Evolutionary conservation across 2,329 filamentous ascomycete species (phyloP).

Genomic region (Colletotrichum sp.): DNA sequence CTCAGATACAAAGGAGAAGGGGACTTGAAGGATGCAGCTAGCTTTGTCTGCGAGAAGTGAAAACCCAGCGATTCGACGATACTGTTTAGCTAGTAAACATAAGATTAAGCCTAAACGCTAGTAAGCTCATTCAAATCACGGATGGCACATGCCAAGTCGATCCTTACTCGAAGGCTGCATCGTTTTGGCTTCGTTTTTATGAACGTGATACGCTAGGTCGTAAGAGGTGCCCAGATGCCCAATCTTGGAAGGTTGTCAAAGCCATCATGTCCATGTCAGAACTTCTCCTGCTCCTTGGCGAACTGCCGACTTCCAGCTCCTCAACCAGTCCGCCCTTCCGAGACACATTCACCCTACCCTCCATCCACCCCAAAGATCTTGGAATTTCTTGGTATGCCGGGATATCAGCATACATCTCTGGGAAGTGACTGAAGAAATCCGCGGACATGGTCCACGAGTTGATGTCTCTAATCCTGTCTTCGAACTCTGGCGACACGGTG

Average conservation of each 20-base stretch:
- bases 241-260: not conserved
- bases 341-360: not conserved
- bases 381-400: conserved; percentile 1
- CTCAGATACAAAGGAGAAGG: not conserved
- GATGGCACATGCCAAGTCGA: not conserved
- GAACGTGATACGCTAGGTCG: not conserved
- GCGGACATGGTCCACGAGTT: conserved; percentile 31
- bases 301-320: not conserved
- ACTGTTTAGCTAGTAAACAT: not conserved
- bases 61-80: not conserved
- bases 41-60: not conserved
- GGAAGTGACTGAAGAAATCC: conserved; percentile 30
- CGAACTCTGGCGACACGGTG: conserved; percentile 23
- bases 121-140: not conserved
- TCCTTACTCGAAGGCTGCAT: not conserved
- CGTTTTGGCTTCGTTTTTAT: not conserved
- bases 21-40: not conserved
- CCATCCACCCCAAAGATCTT: not conserved
- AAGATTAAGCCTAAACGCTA: not conserved
- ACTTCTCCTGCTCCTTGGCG: not conserved
- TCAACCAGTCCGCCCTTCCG: not conserved
- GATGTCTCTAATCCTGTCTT: conserved; percentile 28
- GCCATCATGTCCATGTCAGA: not conserved
- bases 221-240: not conserved
- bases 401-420: conserved; percentile 24